Evolutionary conservation across 140 eudicot species (phyloP), one percentile per base, ranked within the genome.

Genomic region (Stevia rebaudiana): DNA sequence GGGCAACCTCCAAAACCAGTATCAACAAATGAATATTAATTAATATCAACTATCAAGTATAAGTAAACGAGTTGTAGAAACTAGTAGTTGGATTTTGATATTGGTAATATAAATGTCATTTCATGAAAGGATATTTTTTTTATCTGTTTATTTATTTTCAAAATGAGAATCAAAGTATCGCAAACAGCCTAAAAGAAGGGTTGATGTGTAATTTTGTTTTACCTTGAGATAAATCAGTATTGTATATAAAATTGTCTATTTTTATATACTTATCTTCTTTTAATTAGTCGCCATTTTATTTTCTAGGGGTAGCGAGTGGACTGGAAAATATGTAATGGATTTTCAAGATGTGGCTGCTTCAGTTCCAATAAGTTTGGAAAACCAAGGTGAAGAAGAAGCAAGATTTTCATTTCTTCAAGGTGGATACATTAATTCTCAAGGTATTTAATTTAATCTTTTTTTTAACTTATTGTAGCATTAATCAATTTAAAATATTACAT

Each of bases 341-440:
- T 91, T 91, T 79, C 83, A 73, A 49, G 84, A 87, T 55, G 72
- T 91, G 71, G 76, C 76, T 30, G 44, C 74, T 74, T 61, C 85
- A 57, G 41, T 80, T 54, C 75, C 79, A 1, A 36, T 42, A 23
- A 81, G 73, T 36, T 46, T 28, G 23, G 70, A 54, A 63, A 65
- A 46, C 30, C 70, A 48, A 6, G 35, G 50, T 23, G 78, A 78
- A 71, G 96, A 85, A 80, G 33, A 28, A 4, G 95, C 95, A 6
- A 84, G 98, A 31, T 91, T 78, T 85, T 91, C 98, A 8, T 91
- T 91, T 61, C 22, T 91, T 65, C 73, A 77, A n/a, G 98, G 96
- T 70, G 87, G 87, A 60, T 91, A 91, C 70, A 88, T 87, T 18
- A 85, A 81, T 50, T 67, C 63, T 19, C 83, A 75, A 84, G 98